Conservation (phyloP, 2,329 filamentous ascomycete genomes). For the Alternaria triticina region DNA sequence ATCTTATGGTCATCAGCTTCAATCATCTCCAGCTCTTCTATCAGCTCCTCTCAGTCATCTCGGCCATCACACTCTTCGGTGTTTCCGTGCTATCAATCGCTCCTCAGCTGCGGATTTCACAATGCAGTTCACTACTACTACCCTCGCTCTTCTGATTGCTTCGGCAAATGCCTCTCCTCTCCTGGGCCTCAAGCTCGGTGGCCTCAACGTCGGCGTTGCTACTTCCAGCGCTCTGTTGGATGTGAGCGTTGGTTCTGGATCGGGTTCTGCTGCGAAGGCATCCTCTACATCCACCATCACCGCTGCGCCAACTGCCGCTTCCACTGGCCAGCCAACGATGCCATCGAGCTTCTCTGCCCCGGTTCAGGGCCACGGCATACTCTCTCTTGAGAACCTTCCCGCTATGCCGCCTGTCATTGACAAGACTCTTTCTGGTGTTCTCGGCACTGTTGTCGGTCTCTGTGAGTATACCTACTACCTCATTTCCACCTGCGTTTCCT, state of each 20-base stretch:
- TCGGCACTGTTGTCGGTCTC: constrained; percentile 1
- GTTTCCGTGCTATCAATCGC: not conserved
- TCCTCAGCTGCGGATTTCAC: not conserved
- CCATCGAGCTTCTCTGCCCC: constrained; percentile 9
- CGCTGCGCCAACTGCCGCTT: not conserved
- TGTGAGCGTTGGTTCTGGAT: not conserved
- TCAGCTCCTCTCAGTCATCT: not conserved
- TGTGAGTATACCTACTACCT: not conserved
- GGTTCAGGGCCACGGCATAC: not conserved
- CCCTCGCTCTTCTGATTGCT: constrained; percentile 1
- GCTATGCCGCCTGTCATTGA: constrained; percentile 10
- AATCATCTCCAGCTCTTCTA: not conserved
- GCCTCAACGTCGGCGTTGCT: not conserved
- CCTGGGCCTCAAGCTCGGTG: not conserved
- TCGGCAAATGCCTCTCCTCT: constrained; percentile 2
- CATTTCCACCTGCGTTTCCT: not conserved
- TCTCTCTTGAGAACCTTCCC: constrained; percentile 4
- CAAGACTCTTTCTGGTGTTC: not conserved
- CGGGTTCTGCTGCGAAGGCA: not conserved
- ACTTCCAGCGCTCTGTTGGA: not conserved
- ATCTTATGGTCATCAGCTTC: not conserved
- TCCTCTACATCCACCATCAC: not conserved
- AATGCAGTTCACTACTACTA: constrained; percentile 5
- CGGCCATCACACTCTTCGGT: not conserved
- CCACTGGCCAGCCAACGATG: not conserved